Evolutionary conservation across 148 eudicot genomes (phyloP).

Genomic region (Vaccinium macrocarpon): DNA sequence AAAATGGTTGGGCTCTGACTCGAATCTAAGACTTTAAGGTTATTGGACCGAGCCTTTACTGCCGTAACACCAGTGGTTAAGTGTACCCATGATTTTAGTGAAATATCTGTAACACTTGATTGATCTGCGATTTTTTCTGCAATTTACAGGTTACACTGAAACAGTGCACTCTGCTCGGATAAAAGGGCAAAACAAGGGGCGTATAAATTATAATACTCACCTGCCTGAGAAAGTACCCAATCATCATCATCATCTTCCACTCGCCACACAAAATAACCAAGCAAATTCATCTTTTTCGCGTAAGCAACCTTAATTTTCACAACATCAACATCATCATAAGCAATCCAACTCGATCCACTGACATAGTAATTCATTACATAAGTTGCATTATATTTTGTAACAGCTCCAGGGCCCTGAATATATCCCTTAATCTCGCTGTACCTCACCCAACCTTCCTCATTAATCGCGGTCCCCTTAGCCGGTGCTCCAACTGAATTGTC

Average conservation of each 20-base stretch:
- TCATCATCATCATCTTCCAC: conserved; percentile 44
- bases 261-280: conserved; percentile 41
- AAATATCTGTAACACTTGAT: too few species aligned
- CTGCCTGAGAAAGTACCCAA: conserved; percentile 44
- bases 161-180: too few species aligned
- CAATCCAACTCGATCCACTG: conserved; percentile 38
- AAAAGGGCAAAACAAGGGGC: background rate
- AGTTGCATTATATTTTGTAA: conserved; percentile 27
- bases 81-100: too few species aligned
- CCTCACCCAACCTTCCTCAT: conserved; percentile 29
- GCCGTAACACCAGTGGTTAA: too few species aligned
- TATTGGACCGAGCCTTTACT: too few species aligned
- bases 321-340: conserved; percentile 49
- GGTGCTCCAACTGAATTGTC: conserved; percentile 28
- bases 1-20: too few species aligned
- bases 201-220: conserved; percentile 15
- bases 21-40: too few species aligned
- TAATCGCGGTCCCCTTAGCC: conserved; percentile 32
- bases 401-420: conserved; percentile 18
- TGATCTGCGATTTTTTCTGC: too few species aligned
- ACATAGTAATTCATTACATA: conserved; percentile 37
- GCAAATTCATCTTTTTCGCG: conserved; percentile 39
- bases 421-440: conserved; percentile 27
- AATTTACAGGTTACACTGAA: too few species aligned
- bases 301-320: conserved; percentile 46